Evolutionary conservation across 1,284 basidiomycete genomes (phyloP).

Genomic region (Malassezia vespertilionis): DNA sequence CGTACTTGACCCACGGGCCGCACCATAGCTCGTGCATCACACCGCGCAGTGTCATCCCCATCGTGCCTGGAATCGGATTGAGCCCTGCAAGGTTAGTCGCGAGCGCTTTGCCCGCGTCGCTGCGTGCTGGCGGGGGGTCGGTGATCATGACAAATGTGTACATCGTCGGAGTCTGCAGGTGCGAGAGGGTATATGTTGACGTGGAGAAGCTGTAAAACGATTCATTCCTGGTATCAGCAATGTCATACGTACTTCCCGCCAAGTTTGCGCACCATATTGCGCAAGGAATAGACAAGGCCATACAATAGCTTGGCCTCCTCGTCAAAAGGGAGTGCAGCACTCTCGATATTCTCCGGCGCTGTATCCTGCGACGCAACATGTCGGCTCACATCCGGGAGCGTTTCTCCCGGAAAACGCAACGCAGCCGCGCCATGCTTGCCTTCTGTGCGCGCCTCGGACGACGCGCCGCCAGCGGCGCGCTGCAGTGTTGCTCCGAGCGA

Average conservation of each 20-base stretch:
- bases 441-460: constrained; percentile 1
- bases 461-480: constrained; percentile 17
- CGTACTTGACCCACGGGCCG: constrained; percentile 83
- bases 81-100: constrained; percentile 16
- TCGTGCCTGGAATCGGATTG: constrained; percentile 35
- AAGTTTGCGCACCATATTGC: constrained; percentile 90
- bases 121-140: constrained; percentile 58
- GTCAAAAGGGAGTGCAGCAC: constrained; percentile 60
- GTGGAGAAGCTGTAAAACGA: constrained; percentile 83
- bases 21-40: constrained; percentile 76
- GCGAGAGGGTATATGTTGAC: constrained; percentile 80
- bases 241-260: constrained; percentile 20
- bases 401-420: constrained; percentile 9
- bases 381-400: constrained; percentile 23
- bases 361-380: not conserved
- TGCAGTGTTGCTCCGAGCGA: constrained; percentile 33
- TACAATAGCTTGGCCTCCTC: constrained; percentile 97
- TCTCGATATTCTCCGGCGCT: not conserved
- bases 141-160: constrained; percentile 93
- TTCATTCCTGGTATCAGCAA: constrained; percentile 52
- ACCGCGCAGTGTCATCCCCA: constrained; percentile 56
- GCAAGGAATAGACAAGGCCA: constrained; percentile 78
- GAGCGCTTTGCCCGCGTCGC: constrained; percentile 18
- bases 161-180: constrained; percentile 79
- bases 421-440: not conserved